phyloP scores from a whole-genome alignment of 2,329 filamentous ascomycete species.

The Pyrenochaeta sp. region DNA sequence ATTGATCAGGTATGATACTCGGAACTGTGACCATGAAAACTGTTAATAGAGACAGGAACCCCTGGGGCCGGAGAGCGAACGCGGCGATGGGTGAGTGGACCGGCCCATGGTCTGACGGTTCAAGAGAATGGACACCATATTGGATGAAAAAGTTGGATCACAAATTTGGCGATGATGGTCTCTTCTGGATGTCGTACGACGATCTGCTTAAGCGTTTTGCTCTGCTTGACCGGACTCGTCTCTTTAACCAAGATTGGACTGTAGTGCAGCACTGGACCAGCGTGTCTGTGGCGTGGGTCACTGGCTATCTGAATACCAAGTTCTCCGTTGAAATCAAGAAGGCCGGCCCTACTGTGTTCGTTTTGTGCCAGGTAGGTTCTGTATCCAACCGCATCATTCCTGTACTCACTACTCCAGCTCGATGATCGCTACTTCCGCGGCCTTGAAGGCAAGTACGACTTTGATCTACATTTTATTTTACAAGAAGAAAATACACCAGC shows the following conservation, averaged over 20 bases:
- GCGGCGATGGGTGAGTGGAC: constrained; percentile 69
- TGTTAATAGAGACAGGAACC: constrained; percentile 63
- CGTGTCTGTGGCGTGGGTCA: constrained; percentile 66
- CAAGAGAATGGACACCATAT: constrained; percentile 82
- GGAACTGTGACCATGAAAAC: constrained; percentile 17
- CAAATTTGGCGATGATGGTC: constrained; percentile 77
- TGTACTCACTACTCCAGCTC: constrained; percentile 56
- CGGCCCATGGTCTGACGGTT: constrained; percentile 82
- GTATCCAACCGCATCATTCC: constrained; percentile 45
- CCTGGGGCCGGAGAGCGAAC: constrained; percentile 72
- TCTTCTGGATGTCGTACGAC: constrained; percentile 69
- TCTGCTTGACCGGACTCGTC: constrained; percentile 66
- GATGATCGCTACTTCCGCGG: constrained; percentile 68
- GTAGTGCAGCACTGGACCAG: constrained; percentile 68
- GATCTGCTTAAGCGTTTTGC: constrained; percentile 66
- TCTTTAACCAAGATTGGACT: constrained; percentile 67
- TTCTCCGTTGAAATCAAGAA: constrained; percentile 64
- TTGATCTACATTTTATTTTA: constrained; percentile 65
- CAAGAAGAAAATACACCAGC: constrained; percentile 59
- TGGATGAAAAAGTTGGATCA: constrained; percentile 77
- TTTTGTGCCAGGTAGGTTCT: constrained; percentile 64
- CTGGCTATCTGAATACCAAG: constrained; percentile 68
- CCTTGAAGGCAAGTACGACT: constrained; percentile 64
- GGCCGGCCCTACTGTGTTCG: constrained; percentile 63
- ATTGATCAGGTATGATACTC: constrained; percentile 60